Conservation (phyloP, 2,329 filamentous ascomycete species). For the Colletotrichum costaricense region DNA sequence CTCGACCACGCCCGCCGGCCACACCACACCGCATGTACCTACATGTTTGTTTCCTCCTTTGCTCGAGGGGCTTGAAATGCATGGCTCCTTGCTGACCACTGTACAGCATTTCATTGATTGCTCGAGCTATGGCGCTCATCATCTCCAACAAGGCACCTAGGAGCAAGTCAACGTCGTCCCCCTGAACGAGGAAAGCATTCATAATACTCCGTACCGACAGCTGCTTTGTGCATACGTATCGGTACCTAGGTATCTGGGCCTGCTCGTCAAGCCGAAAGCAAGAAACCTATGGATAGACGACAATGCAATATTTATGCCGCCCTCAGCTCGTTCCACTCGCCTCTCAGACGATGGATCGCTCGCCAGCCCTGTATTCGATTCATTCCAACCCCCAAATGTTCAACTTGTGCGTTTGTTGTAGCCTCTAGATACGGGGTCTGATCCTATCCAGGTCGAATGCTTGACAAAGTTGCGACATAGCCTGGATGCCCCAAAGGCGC, state of each 20-base stretch:
- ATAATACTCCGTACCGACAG: not conserved
- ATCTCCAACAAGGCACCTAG: not conserved
- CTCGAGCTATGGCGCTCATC: not conserved
- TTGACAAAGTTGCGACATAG: not conserved
- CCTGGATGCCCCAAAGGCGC: not conserved
- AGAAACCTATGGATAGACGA: not conserved
- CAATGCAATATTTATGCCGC: slow-evolving; percentile 8
- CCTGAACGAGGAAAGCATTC: not conserved
- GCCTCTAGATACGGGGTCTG: slow-evolving; percentile 6
- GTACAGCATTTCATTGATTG: not conserved
- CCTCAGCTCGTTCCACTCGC: slow-evolving; percentile 13
- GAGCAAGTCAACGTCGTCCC: not conserved
- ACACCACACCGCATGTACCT: not conserved
- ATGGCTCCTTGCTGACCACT: not conserved
- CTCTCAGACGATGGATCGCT: not conserved
- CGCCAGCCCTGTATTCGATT: not conserved
- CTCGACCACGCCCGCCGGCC: not conserved
- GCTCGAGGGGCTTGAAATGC: not conserved
- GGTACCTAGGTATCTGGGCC: not conserved
- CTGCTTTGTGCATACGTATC: slow-evolving; percentile 3
- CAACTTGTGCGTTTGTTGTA: not conserved
- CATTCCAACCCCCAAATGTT: not conserved
- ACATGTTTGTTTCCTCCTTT: slow-evolving; percentile 31
- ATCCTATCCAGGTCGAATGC: not conserved
- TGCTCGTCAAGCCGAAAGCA: slow-evolving; percentile 14